phyloP scores from a whole-genome alignment of 2,329 filamentous ascomycete genomes.

The Orbilia javanica region DNA sequence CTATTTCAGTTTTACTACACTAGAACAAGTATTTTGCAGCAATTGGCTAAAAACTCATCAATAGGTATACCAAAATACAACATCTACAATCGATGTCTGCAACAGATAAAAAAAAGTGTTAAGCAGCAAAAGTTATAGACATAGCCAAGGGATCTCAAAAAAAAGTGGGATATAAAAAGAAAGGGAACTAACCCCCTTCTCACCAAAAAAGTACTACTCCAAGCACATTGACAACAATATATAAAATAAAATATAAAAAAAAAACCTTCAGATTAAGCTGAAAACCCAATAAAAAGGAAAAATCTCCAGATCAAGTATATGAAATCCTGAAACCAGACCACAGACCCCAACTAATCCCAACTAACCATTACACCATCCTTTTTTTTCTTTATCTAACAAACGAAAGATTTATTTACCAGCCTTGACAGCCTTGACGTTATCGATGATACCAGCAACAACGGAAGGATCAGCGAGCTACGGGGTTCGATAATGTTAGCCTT shows the following conservation, averaged over 20 bases:
- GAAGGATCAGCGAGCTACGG: conserved; percentile 84
- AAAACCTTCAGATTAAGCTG: not conserved
- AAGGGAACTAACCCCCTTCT: not conserved
- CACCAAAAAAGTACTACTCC: conserved; percentile 22
- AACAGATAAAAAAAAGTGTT: too few species aligned
- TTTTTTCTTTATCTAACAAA: not conserved
- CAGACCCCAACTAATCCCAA: not conserved
- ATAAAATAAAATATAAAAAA: too few species aligned
- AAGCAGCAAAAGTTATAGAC: not conserved
- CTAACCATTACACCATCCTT: conserved; percentile 32
- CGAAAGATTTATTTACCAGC: conserved; percentile 24
- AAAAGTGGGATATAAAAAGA: not conserved
- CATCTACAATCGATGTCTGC: not conserved
- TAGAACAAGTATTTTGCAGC: too few species aligned
- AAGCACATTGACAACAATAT: not conserved
- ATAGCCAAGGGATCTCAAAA: not conserved
- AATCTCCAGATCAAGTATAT: conserved; percentile 9
- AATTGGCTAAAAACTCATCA: too few species aligned
- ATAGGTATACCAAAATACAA: not conserved
- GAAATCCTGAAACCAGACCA: conserved; percentile 10
- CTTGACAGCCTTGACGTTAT: conserved; percentile 70
- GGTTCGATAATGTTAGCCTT: conserved; percentile 12
- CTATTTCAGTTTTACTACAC: too few species aligned
- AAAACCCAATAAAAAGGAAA: not conserved
- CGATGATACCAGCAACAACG: conserved; percentile 90